These are phyloP conservation scores for Scheffersomyces illinoinensis DNA, from an alignment of 1,139 yeast genomes.

Conservation along the genomic window DNA sequence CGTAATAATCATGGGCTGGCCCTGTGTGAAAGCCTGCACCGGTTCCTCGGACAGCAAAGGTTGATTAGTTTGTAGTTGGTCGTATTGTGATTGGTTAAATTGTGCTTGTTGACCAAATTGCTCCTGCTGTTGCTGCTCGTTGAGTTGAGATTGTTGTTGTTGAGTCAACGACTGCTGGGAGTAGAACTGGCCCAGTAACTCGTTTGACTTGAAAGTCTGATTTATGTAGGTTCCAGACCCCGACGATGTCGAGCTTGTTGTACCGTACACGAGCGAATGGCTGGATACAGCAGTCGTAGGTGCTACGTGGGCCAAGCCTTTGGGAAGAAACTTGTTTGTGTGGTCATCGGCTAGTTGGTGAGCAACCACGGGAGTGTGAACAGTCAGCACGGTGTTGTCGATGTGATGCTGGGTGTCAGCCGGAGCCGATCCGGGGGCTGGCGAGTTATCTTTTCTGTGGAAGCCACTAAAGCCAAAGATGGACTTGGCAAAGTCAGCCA, in stretches of 20 bases:
- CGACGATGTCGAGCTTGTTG: conserved; percentile 46
- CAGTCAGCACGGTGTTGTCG: conserved; percentile 1
- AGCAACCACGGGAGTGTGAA: conserved; percentile 3
- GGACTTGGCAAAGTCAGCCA: conserved; percentile 68
- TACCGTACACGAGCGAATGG: conserved; percentile 67
- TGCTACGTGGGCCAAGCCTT: conserved; percentile 32
- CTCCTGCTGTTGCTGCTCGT: conserved; percentile 10
- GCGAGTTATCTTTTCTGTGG: conserved; percentile 29
- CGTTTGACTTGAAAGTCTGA: conserved; percentile 22
- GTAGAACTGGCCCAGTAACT: conserved; percentile 7
- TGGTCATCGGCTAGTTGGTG: conserved; percentile 8
- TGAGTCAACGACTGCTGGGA: conserved; percentile 8
- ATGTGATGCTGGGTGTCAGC: conserved; percentile 5
- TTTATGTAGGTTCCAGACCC: conserved; percentile 25
- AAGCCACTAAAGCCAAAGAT: conserved; percentile 59
- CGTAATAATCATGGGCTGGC: conserved; percentile 42
- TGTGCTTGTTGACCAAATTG: conserved; percentile 5
- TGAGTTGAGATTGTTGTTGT: conserved; percentile 19
- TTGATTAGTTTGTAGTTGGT: conserved; percentile 12
- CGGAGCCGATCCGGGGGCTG: conserved; percentile 1
- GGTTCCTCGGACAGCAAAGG: conserved; percentile 7
- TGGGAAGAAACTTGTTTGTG: conserved; percentile 34
- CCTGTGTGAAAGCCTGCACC: conserved; percentile 15
- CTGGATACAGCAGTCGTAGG: conserved; percentile 72
- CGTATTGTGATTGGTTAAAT: conserved; percentile 11